Evolutionary conservation across 805 yeast genomes (phyloP).

Genomic region (Barnettozyma sp.): DNA sequence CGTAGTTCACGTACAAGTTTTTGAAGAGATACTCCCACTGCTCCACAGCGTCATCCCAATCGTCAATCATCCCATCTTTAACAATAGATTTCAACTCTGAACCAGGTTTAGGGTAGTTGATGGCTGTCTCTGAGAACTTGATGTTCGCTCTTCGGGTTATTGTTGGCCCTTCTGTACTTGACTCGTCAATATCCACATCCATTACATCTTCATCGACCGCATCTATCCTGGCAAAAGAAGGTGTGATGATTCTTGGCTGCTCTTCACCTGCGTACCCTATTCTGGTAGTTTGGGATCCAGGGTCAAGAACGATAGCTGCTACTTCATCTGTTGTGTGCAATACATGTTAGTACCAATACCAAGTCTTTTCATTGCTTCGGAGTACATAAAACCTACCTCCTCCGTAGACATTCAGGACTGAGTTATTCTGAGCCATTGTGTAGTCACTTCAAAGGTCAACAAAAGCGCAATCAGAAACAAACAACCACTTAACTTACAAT

Average conservation of each 20-base stretch:
- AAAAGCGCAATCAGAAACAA: too few relatives aligned
- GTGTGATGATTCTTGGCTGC: slow-evolving; percentile 66
- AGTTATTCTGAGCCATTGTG: slow-evolving; percentile 22
- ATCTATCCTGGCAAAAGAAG: slow-evolving; percentile 54
- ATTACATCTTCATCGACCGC: slow-evolving; percentile 15
- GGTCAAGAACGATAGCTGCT: slow-evolving; percentile 84
- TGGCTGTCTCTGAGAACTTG: slow-evolving; percentile 34
- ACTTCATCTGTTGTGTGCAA: slow-evolving; percentile 63
- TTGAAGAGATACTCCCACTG: slow-evolving; percentile 63
- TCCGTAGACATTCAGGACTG: slow-evolving; percentile 19
- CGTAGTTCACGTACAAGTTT: slow-evolving; percentile 43
- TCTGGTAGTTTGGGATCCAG: slow-evolving; percentile 79
- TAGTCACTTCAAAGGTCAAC: too few relatives aligned
- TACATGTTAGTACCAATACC: background rate
- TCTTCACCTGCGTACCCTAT: slow-evolving; percentile 94
- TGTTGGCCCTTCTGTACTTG: slow-evolving; percentile 6
- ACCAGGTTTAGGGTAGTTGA: slow-evolving; percentile 45
- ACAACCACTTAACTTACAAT: too few relatives aligned
- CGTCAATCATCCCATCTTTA: slow-evolving; percentile 55
- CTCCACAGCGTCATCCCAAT: slow-evolving; percentile 81
- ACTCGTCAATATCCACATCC: slow-evolving; percentile 23
- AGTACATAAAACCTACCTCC: slow-evolving; percentile 11
- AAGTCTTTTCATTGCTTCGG: too few relatives aligned
- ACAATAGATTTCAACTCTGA: slow-evolving; percentile 51
- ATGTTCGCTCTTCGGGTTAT: slow-evolving; percentile 20